Evolutionary conservation across 805 yeast species (phyloP).

Genomic region (Priceomyces haplophilus): DNA sequence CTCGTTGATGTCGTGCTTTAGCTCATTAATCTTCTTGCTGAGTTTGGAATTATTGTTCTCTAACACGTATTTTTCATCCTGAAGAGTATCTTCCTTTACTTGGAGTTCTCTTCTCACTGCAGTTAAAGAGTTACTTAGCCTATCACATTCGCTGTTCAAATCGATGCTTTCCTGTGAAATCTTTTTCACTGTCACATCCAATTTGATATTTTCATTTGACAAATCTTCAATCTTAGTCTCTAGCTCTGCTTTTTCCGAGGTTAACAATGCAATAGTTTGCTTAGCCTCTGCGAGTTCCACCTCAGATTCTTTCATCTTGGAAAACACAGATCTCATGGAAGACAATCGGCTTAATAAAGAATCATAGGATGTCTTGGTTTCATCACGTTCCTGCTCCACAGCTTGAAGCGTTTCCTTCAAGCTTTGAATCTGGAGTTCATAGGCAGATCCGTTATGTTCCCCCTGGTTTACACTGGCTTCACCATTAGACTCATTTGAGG

Average conservation of each 20-base stretch:
- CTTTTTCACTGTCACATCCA: constrained; percentile 15
- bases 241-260: constrained; percentile 18
- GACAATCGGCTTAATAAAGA: constrained; percentile 59
- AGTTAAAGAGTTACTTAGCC: constrained; percentile 40
- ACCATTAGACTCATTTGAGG: not conserved
- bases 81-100: constrained; percentile 30
- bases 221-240: constrained; percentile 9
- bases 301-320: constrained; percentile 70
- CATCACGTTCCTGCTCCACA: constrained; percentile 52
- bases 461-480: not conserved
- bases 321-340: constrained; percentile 69
- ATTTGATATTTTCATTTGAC: constrained; percentile 14
- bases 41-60: constrained; percentile 39
- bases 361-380: constrained; percentile 58
- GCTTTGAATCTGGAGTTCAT: constrained; percentile 3
- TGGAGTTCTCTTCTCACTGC: constrained; percentile 36
- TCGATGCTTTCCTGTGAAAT: constrained; percentile 33
- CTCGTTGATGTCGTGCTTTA: constrained; percentile 40
- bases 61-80: constrained; percentile 39
- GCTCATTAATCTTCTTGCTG: constrained; percentile 39
- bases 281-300: constrained; percentile 55
- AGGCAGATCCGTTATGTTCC: constrained; percentile 1
- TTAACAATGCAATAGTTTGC: constrained; percentile 34
- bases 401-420: constrained; percentile 13
- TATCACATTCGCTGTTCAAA: constrained; percentile 54